These are phyloP conservation scores for Chlorophyllum brunneum DNA, from an alignment of 768 basidiomycete species.

Conservation along the genomic window DNA sequence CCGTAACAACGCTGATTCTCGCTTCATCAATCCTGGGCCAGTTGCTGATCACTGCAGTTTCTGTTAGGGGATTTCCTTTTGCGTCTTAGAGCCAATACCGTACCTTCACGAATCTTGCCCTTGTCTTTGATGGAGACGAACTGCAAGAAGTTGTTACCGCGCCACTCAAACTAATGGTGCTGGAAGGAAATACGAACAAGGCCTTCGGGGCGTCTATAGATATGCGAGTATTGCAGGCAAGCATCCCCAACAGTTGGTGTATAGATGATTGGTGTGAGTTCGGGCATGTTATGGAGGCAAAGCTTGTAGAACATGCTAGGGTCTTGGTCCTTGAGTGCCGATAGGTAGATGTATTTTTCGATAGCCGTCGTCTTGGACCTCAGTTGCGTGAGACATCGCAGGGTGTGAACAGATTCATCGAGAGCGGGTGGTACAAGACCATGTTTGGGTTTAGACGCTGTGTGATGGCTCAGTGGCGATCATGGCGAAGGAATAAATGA, in stretches of 20 bases:
- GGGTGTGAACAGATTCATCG: slow-evolving; percentile 45
- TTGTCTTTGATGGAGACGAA: slow-evolving; percentile 81
- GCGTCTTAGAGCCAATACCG: too few relatives aligned
- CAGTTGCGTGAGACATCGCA: slow-evolving; percentile 65
- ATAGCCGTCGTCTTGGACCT: slow-evolving; percentile 70
- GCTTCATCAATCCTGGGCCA: slow-evolving; percentile 74
- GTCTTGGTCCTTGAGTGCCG: slow-evolving; percentile 69
- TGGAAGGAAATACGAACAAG: slow-evolving; percentile 38
- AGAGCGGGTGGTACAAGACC: slow-evolving; percentile 63
- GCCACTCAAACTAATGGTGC: neutral
- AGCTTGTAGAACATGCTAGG: slow-evolving; percentile 75
- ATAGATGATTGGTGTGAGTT: slow-evolving; percentile 78
- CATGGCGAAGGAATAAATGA: slow-evolving; percentile 3
- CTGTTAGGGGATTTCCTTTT: too few relatives aligned
- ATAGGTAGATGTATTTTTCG: slow-evolving; percentile 85
- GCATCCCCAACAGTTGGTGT: slow-evolving; percentile 93
- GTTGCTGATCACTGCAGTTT: slow-evolving; percentile 50
- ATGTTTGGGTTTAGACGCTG: slow-evolving; percentile 42
- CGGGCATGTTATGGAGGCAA: slow-evolving; percentile 67
- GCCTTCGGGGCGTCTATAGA: slow-evolving; percentile 72
- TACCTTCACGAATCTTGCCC: slow-evolving; percentile 62
- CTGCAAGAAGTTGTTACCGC: slow-evolving; percentile 30
- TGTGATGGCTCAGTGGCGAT: slow-evolving; percentile 13
- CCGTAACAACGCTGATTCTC: slow-evolving; percentile 91
- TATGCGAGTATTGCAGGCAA: slow-evolving; percentile 78